These are phyloP conservation scores for Citrus medica DNA, from an alignment of 345 rosid genomes.

Conservation along the genomic window DNA sequence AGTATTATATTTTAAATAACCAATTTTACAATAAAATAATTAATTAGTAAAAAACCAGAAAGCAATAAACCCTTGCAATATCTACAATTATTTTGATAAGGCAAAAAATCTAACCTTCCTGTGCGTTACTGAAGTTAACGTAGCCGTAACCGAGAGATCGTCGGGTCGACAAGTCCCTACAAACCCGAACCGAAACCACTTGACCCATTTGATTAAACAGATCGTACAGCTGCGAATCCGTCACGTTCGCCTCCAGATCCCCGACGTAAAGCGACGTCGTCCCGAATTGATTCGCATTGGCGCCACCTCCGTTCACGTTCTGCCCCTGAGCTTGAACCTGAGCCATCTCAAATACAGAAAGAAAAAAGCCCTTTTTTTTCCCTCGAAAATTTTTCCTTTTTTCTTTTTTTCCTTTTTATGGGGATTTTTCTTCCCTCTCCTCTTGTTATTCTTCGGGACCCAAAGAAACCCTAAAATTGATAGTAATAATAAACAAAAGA, in stretches of 20 bases:
- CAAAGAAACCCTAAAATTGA: conserved; percentile 23
- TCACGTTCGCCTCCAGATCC: conserved; percentile 74
- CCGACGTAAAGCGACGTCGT: conserved; percentile 92
- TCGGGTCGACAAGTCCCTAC: conserved; percentile 70
- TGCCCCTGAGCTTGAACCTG: conserved; percentile 56
- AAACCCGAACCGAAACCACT: conserved; percentile 80
- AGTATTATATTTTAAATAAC: neutral
- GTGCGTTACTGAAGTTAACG: conserved; percentile 68
- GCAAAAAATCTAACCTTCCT: conserved; percentile 53
- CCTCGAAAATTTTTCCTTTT: neutral
- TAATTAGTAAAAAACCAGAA: neutral
- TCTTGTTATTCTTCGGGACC: conserved; percentile 47
- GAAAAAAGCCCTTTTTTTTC: neutral
- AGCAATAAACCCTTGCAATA: neutral
- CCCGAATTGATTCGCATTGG: conserved; percentile 39
- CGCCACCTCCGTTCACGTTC: conserved; percentile 35
- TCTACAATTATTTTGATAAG: neutral
- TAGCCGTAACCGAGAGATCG: conserved; percentile 91
- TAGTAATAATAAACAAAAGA: conserved; percentile 1
- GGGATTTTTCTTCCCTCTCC: conserved; percentile 65
- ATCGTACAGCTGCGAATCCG: conserved; percentile 82
- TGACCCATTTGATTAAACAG: conserved; percentile 78
- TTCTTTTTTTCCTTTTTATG: conserved; percentile 1
- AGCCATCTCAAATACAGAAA: conserved; percentile 15
- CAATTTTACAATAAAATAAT: neutral